Conservation (phyloP, 2,329 filamentous ascomycete genomes). For the Colletotrichum lentis region DNA sequence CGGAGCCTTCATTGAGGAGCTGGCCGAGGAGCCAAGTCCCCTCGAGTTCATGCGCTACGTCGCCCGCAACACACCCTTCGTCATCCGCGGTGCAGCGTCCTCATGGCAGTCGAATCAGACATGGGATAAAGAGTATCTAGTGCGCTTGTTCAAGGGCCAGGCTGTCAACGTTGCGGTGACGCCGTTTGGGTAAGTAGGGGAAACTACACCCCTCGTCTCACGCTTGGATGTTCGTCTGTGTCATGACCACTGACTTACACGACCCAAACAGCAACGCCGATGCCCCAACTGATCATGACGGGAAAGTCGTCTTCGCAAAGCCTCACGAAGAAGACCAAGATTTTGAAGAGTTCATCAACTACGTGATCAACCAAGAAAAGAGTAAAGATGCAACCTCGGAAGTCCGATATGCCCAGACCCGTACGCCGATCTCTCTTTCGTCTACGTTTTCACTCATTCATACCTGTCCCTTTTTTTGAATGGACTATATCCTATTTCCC, state of each 20-base stretch:
- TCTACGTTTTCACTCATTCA: not conserved
- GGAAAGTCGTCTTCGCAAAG: conserved; percentile 69
- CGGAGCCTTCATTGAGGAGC: conserved; percentile 63
- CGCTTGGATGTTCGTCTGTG: not conserved
- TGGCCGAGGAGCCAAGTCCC: conserved; percentile 72
- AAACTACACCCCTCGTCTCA: not conserved
- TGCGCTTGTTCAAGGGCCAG: conserved; percentile 60
- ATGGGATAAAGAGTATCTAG: conserved; percentile 72
- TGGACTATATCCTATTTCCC: too few species aligned
- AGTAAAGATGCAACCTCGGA: conserved; percentile 47
- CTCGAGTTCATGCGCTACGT: conserved; percentile 84
- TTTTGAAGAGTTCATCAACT: conserved; percentile 69
- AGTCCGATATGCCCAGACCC: conserved; percentile 79
- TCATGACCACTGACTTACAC: conserved; percentile 22
- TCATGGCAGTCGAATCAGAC: conserved; percentile 68
- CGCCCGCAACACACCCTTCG: conserved; percentile 76
- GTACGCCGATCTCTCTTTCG: conserved; percentile 48
- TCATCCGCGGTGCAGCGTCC: conserved; percentile 69
- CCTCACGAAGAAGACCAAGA: conserved; percentile 72
- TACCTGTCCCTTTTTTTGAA: too few species aligned
- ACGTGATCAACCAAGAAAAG: conserved; percentile 57
- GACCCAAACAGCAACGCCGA: conserved; percentile 54
- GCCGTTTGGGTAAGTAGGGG: conserved; percentile 65
- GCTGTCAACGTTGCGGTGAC: conserved; percentile 80
- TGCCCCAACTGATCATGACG: conserved; percentile 57